Evolutionary conservation across 2,329 filamentous ascomycete genomes (phyloP), one percentile per base, ranked within the genome.

Genomic region (Leptographium flavum): DNA sequence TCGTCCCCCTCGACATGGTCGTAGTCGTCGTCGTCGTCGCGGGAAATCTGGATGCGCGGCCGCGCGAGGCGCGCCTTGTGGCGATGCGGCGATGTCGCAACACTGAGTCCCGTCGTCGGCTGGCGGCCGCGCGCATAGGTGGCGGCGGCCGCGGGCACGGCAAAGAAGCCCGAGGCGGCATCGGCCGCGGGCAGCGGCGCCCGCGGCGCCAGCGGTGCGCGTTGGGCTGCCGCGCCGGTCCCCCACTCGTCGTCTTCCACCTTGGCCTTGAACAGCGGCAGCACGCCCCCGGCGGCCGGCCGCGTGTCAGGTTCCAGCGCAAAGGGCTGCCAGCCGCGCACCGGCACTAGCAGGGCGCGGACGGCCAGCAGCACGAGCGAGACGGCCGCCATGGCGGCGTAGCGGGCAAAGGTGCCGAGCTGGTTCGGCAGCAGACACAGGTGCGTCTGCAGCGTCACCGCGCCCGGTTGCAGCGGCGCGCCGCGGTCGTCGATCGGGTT

Each of bases 361-460:
- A 71, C 60, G 38, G 65, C 59, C 7, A 81, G 65, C 5, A 72
- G 49, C 14, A 71, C 56, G 13, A 79, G 38, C 21, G 66, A 70
- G 5, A 77, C 52, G 19, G 70, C 68, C 1, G 81, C 66, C 15
- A 92, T 68, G 25, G 73, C 65, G 30, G 70, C 76, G 58, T 98
- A 98, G 46, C 76, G 74, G 49, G 92, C 77, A 61, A 90, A 94
- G 7, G 87, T 88, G 42, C 74, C 74, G 11, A 95, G 68, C 60
- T 95, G 87, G 60, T 90, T 87, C 0, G 92, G 92, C 9, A 96
- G 70, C 2, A 98, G 73, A 58, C 92, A 98, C 3, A 96, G 74
- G 52, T 93, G 85, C 1, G 85, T 92, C 63, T 96, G 86, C 4
- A 94, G 63, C 0, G 90, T 46, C 19, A 59, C 45, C 63, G 58